A percentile compares a stretch with the other conserved stretches of the same genome.
Evolutionary conservation across 225 moss, liverwort and hornwort genomes (phyloP).

Genomic region (Pleurozium schreberi): DNA sequence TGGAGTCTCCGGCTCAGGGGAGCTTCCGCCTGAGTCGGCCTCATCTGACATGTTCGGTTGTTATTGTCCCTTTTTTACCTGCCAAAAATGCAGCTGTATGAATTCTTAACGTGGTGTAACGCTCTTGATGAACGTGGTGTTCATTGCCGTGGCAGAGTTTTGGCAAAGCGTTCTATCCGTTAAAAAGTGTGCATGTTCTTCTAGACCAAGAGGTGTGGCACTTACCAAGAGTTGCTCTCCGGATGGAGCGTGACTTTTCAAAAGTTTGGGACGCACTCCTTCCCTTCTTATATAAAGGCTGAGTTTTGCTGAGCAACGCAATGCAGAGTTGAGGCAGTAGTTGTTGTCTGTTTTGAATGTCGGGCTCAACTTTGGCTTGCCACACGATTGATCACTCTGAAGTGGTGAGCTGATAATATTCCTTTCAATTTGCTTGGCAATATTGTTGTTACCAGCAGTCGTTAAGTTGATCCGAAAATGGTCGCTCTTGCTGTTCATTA

Average conservation of each 20-base stretch:
- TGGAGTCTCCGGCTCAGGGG: background rate
- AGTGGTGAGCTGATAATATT: background rate
- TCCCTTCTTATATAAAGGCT: constrained; percentile 12
- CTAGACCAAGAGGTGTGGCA: constrained; percentile 7
- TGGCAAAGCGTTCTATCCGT: background rate
- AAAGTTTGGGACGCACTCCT: constrained; percentile 6
- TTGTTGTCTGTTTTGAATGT: background rate
- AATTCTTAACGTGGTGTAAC: background rate
- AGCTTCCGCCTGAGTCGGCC: constrained; percentile 1
- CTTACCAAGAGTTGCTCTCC: constrained; percentile 1
- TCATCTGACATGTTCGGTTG: background rate
- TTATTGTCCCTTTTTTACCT: background rate
- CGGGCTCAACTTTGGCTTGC: background rate
- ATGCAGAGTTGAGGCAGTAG: background rate
- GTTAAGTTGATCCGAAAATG: background rate
- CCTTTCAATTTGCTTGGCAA: background rate
- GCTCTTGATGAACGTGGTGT: background rate
- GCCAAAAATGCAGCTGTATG: background rate
- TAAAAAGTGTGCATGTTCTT: background rate
- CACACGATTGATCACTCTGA: background rate
- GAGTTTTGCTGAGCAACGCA: background rate
- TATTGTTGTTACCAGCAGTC: background rate
- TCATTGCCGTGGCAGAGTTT: background rate
- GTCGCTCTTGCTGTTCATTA: background rate
- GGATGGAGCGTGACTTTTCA: constrained; percentile 18